A percentile compares a stretch with the other conserved stretches of the same genome.
Conservation (phyloP, 169 alveolate species). For the Miamiensis avidus region DNA sequence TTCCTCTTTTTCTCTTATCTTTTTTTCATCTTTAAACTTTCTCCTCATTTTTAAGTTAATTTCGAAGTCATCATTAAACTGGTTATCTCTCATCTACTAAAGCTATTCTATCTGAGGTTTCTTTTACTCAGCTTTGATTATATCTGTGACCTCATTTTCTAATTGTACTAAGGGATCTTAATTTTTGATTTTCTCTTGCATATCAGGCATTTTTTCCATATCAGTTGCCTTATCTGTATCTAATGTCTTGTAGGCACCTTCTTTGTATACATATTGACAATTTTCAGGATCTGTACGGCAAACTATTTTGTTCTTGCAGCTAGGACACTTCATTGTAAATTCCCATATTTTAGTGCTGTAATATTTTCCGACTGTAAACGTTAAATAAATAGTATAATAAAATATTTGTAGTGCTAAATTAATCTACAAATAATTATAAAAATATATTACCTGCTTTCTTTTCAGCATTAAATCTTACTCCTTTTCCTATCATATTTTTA, state of each 20-base stretch:
- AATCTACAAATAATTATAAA: background rate
- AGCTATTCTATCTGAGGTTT: conserved; percentile 22
- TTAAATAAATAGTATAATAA: background rate
- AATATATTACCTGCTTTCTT: conserved; percentile 24
- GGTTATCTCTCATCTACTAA: background rate
- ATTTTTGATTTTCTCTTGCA: background rate
- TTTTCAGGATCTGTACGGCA: conserved; percentile 48
- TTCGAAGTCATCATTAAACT: conserved; percentile 35
- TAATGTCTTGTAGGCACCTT: conserved; percentile 35
- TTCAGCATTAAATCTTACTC: conserved; percentile 39
- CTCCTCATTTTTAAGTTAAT: conserved; percentile 31
- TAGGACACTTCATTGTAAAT: conserved; percentile 43
- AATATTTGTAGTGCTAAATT: background rate
- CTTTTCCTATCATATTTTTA: conserved; percentile 43
- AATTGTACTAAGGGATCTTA: conserved; percentile 23
- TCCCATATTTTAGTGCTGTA: conserved; percentile 35
- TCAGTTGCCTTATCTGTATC: background rate
- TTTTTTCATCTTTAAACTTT: conserved; percentile 37
- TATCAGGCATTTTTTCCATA: background rate
- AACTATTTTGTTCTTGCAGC: conserved; percentile 35
- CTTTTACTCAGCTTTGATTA: conserved; percentile 4
- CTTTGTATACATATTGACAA: conserved; percentile 30
- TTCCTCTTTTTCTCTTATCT: conserved; percentile 8
- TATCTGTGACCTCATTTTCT: conserved; percentile 13
- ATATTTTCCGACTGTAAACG: conserved; percentile 31